These are phyloP conservation scores for Schizopora paradoxa DNA, from an alignment of 1,284 basidiomycete species.

Conservation along the genomic window DNA sequence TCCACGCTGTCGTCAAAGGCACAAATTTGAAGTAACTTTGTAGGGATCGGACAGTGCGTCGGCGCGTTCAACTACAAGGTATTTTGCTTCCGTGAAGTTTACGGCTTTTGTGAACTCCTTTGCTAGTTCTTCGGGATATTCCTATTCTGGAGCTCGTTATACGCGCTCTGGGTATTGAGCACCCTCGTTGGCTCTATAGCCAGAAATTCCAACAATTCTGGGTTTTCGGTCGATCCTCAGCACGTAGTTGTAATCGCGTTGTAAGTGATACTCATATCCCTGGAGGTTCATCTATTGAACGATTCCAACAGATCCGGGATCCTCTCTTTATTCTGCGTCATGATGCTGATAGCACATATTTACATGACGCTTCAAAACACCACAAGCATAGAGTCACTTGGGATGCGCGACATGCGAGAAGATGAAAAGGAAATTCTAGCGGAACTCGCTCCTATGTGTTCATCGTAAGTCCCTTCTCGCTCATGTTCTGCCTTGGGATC, in stretches of 20 bases:
- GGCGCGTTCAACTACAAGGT: slow-evolving; percentile 78
- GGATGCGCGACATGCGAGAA: slow-evolving; percentile 49
- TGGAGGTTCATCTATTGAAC: not conserved
- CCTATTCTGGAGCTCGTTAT: slow-evolving; percentile 49
- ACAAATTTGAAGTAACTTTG: slow-evolving; percentile 3
- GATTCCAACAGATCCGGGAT: slow-evolving; percentile 43
- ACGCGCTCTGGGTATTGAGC: slow-evolving; percentile 55
- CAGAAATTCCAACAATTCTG: slow-evolving; percentile 21
- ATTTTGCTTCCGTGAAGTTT: slow-evolving; percentile 7
- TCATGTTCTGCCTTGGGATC: not conserved
- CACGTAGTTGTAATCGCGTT: slow-evolving; percentile 61
- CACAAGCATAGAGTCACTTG: slow-evolving; percentile 77
- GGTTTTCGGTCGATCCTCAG: slow-evolving; percentile 50
- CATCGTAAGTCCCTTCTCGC: slow-evolving; percentile 37
- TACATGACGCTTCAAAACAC: slow-evolving; percentile 58
- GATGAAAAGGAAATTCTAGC: slow-evolving; percentile 51
- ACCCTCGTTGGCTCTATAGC: slow-evolving; percentile 49
- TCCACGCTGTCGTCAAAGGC: not conserved
- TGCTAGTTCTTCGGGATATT: slow-evolving; percentile 70
- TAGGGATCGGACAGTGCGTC: slow-evolving; percentile 80
- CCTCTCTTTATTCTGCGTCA: slow-evolving; percentile 65
- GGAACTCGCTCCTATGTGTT: slow-evolving; percentile 41
- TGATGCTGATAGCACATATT: slow-evolving; percentile 56
- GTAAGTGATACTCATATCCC: slow-evolving; percentile 32
- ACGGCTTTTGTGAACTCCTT: not conserved